Evolutionary conservation across 176 grass and related monocot genomes (phyloP), one percentile per base, ranked within the genome.

Genomic region (Poa annua): DNA sequence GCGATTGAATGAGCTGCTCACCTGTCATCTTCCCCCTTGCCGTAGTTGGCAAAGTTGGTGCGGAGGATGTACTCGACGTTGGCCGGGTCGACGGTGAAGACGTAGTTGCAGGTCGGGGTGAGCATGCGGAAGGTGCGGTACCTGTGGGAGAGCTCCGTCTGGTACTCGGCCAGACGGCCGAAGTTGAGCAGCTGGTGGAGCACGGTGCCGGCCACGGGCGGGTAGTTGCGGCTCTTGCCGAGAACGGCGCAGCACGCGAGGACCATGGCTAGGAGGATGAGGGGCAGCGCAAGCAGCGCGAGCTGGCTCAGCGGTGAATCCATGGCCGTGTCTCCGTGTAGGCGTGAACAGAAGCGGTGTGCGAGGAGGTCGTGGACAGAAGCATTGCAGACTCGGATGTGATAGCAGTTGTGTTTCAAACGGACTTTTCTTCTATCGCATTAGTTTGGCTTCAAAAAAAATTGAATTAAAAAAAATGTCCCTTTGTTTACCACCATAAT

Each of bases 11-110:
- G n/a, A n/a, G n/a, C n/a, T n/a, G n/a, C n/a, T n/a, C n/a, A n/a
- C n/a, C n/a, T n/a, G n/a, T 80, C 15, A 56, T 61, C 63, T 25
- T 45, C 5, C 88, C 88, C 96, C 86, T 97, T 97, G 74, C 92
- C 92, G 60, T 92, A 97, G 85, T 97, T 97, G 33, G 45, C 16
- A 63, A 94, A 97, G 74, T 97, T 97, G 88, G 94, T 92, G 85
- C 82, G 92, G 67, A 97, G 94, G 74, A 97, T 85, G 86, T 94
- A 83, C 54, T 97, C 94, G 3, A 97, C 83, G 49, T 90, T 90
- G 52, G 61, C 80, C 1, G 89, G 94, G 42, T 92, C 91, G 2
- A 94, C 91, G 77, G 91, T 97, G 91, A 83, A 94, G 20, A 94
- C 60, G 48, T 92, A 90, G 71, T 73, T 94, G 83, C 80, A 75